Conservation (phyloP, 1,284 basidiomycete species). For the Clitocybe nebularis region DNA sequence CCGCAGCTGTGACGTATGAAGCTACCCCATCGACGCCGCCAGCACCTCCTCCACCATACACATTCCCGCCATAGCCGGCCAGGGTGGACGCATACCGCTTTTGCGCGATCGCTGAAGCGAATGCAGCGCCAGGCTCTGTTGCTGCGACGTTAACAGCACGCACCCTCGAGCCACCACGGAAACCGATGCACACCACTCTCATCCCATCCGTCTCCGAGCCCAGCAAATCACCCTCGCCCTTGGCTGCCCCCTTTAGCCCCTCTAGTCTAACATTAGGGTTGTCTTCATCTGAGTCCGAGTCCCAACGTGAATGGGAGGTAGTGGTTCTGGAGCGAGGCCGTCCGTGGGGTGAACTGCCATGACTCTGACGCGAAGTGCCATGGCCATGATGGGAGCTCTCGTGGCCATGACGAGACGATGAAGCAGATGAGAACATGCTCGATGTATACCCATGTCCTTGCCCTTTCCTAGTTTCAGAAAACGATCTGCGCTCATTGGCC, state of each 20-base stretch:
- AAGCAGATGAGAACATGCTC: too few species aligned
- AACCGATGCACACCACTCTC: constrained; percentile 49
- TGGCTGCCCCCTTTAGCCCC: neutral
- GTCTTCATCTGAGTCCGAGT: constrained; percentile 5
- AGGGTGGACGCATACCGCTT: constrained; percentile 2
- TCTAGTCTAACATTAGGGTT: too few species aligned
- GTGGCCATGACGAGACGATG: too few species aligned
- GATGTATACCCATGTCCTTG: too few species aligned
- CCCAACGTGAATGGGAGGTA: too few species aligned
- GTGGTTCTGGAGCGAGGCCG: too few species aligned
- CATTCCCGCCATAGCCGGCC: constrained; percentile 2
- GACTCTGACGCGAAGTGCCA: too few species aligned
- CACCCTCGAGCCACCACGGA: constrained; percentile 21
- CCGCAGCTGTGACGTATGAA: neutral
- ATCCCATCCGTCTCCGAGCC: constrained; percentile 27
- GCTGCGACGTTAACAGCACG: neutral
- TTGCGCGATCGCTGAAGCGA: neutral
- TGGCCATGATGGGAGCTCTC: too few species aligned
- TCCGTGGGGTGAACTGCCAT: too few species aligned
- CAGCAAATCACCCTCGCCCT: constrained; percentile 18
- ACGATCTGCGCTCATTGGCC: too few species aligned
- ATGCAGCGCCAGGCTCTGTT: neutral
- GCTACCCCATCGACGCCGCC: constrained; percentile 2
- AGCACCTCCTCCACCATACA: neutral
- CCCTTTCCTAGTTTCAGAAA: too few species aligned